A percentile compares a stretch with the other conserved stretches of the same genome.
Conservation (phyloP, 495 filamentous ascomycete genomes). For the Penicillium bovifimosum region DNA sequence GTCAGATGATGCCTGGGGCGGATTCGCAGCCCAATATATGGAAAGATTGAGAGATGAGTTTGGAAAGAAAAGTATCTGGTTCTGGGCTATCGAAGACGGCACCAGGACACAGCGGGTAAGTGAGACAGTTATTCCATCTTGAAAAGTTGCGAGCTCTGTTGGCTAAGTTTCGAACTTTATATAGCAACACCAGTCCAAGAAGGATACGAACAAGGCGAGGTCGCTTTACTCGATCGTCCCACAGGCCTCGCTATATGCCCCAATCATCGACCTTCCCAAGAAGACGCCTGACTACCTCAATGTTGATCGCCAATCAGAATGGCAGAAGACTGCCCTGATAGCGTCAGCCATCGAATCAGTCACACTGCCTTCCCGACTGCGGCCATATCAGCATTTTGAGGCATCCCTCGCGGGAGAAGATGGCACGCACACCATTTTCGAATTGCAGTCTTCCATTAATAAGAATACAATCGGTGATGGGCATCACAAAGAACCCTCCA, state of each 20-base stretch:
- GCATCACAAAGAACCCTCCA: slow-evolving; percentile 11
- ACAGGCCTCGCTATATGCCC: slow-evolving; percentile 72
- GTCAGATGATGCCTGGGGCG: slow-evolving; percentile 89
- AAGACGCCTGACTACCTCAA: slow-evolving; percentile 54
- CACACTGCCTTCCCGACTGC: slow-evolving; percentile 70
- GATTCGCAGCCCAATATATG: slow-evolving; percentile 73
- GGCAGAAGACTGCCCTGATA: slow-evolving; percentile 78
- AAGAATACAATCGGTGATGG: slow-evolving; percentile 15
- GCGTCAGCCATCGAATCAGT: slow-evolving; percentile 73
- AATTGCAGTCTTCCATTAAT: slow-evolving; percentile 54
- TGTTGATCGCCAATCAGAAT: slow-evolving; percentile 62
- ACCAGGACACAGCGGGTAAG: slow-evolving; percentile 53
- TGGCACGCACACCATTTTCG: slow-evolving; percentile 75
- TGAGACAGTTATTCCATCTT: slow-evolving; percentile 5
- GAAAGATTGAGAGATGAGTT: slow-evolving; percentile 84
- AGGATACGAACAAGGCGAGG: slow-evolving; percentile 63
- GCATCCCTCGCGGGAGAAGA: slow-evolving; percentile 64
- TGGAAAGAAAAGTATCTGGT: slow-evolving; percentile 77
- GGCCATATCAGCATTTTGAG: slow-evolving; percentile 55
- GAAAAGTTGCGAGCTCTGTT: background rate
- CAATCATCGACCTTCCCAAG: slow-evolving; percentile 58
- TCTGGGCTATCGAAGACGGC: slow-evolving; percentile 76
- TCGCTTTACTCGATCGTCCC: slow-evolving; percentile 60
- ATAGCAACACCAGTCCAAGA: slow-evolving; percentile 42
- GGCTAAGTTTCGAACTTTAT: slow-evolving; percentile 5